Conservation (phyloP, 257 asterid species). For the Nyctanthes arbortristis region DNA sequence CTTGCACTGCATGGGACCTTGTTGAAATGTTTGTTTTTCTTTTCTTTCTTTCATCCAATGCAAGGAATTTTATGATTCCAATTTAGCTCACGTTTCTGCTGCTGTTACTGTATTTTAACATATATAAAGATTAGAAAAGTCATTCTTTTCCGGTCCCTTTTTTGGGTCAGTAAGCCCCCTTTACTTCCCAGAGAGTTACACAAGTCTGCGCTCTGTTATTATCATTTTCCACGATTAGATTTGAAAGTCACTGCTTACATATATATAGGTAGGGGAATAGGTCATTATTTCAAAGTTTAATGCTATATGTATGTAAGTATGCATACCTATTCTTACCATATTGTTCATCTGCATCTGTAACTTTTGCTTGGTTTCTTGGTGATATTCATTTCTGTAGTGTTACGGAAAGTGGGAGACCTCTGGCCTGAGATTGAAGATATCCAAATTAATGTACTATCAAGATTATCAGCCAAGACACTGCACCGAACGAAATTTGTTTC, state of each 20-base stretch:
- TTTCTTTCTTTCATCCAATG: neutral
- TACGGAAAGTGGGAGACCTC: slow-evolving; percentile 28
- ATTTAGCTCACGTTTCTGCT: neutral
- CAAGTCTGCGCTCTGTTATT: neutral
- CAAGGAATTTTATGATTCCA: neutral
- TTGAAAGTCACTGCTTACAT: neutral
- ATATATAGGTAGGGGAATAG: too few relatives aligned
- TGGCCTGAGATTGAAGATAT: slow-evolving; percentile 45
- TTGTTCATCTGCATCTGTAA: neutral
- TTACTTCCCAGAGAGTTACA: neutral
- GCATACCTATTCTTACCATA: too few relatives aligned
- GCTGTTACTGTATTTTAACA: neutral
- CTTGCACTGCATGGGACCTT: neutral
- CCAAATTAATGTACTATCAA: slow-evolving; percentile 36
- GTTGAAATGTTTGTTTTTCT: neutral
- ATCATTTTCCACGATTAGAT: too few relatives aligned
- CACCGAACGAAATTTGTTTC: slow-evolving; percentile 51
- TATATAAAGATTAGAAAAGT: neutral
- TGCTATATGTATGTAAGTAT: neutral
- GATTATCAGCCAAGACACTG: slow-evolving; percentile 45
- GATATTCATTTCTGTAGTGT: slow-evolving; percentile 17
- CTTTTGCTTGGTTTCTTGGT: neutral
- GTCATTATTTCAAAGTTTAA: neutral
- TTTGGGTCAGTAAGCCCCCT: too few relatives aligned
- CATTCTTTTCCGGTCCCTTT: neutral